Evolutionary conservation across 768 basidiomycete genomes (phyloP), one percentile per base, ranked within the genome.

Genomic region (Podaxis sp.): DNA sequence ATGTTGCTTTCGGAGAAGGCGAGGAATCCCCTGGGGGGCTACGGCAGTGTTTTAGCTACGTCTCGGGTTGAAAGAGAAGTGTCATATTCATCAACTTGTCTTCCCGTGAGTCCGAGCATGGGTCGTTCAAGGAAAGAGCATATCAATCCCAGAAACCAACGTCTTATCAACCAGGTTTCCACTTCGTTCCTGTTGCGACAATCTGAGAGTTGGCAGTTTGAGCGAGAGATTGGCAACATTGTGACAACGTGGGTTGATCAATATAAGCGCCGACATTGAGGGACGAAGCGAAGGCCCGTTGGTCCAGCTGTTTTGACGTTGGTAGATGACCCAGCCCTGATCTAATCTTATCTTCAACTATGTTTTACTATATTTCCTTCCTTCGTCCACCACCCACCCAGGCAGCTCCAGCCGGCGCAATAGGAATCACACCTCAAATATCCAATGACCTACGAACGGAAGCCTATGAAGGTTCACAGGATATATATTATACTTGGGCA

Each of bases 361-460:
- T 48, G 47, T 48, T 48, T 2, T 48, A 48, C 25, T 48, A 48
- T 27, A 48, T 48, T 23, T 48, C 47, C 23, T 48, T 48, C 21
- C 47, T 48, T 23, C 47, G 47, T 11, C 47, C 47, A 10, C 47
- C 47, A 48, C 47, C 47, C 11, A 48, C 10, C 25, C 47, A 48
- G 27, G 18, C 47, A 48, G 18, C 77, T 5, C 73, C 79, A 1
- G 70, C 75, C 9, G 74, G 74, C 0, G 65, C 76, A 10, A 73
- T 95, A 53, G 71, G 76, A 37, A 40, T 54, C 6, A 48, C 87
- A 1, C 92, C 91, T 0, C 93, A 95, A 71, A 84, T 97, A 62
- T 85, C 88, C 32, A 96, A 97, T 70, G 95, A 96, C 66, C 81
- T 96, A 23, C 83, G 95, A 35, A 96, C 95, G 36, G 93, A 95